Evolutionary conservation across 495 filamentous ascomycete genomes (phyloP), one percentile per base, ranked within the genome.

Genomic region (Choiromyces venosus): DNA sequence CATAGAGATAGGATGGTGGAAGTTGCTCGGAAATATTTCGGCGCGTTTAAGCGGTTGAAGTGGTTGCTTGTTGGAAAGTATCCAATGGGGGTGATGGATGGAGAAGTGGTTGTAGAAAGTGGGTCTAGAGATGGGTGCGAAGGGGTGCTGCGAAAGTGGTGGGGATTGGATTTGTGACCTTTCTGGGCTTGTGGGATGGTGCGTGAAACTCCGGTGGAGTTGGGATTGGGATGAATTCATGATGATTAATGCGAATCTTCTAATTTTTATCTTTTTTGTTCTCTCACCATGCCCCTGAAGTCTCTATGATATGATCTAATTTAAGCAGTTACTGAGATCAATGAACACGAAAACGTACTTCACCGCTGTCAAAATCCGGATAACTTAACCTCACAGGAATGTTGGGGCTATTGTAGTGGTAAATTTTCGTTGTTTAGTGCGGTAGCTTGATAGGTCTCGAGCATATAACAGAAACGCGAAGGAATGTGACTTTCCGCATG

Each of bases 1-100:
- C 66, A 68, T 68, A 68, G 66, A 42, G 14, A 38, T 16, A 68
- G 66, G 35, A 68, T 68, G 66, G 52, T 61, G 10, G 25, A 33
- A 29, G 52, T 61, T 61, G 52, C 52, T 14, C 29, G 25, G 25
- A 12, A 14, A 61, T 61, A 61, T 61, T 61, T 61, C 25, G 25
- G 52, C 25, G 25, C 25, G 10, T 61, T 61, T 33, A 61, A 33
- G 52, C 52, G 52, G 25, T 4, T 61, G 52, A 33, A 16, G 52
- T 61, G 52, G 52, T 33, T 61, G 12, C 25, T 33, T 33, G 52
- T 61, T 4, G 52, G 52, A 29, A 29, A 29, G 25, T 61, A 33
- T 33, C 52, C 52, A 4, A 61, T 61, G 4, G 25, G 52, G 1
- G 52, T 61, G 52, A 18, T 61, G 25, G 52, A 33, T 33, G 52